These are phyloP conservation scores for Penicillium odoratum DNA, from an alignment of 495 filamentous ascomycete species.

Conservation along the genomic window DNA sequence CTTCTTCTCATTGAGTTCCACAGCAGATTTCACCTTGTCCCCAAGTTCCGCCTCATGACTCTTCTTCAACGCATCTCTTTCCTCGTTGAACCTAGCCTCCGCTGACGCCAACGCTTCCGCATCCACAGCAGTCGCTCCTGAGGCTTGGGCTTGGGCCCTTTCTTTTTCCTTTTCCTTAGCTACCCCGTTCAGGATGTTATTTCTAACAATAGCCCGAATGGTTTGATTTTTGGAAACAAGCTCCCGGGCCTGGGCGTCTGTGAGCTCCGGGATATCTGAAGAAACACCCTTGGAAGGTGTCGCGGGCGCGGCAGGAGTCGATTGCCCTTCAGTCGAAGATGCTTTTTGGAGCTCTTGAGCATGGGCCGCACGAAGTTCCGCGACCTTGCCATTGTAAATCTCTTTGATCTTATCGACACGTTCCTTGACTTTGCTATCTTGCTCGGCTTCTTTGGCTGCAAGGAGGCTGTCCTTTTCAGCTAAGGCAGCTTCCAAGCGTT, in stretches of 20 bases:
- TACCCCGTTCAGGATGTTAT: conserved; percentile 64
- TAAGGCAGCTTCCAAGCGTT: conserved; percentile 50
- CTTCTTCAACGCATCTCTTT: conserved; percentile 64
- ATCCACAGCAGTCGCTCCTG: conserved; percentile 13
- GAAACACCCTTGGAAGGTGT: conserved; percentile 34
- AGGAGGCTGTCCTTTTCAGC: conserved; percentile 46
- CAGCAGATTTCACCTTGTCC: conserved; percentile 46
- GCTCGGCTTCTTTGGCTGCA: conserved; percentile 41
- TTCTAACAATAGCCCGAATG: conserved; percentile 62
- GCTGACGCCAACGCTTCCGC: conserved; percentile 35
- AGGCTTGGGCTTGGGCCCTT: conserved; percentile 11
- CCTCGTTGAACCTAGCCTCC: conserved; percentile 52
- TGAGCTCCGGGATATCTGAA: conserved; percentile 30
- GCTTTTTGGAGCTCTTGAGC: conserved; percentile 63
- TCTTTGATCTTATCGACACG: conserved; percentile 73
- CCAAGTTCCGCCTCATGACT: conserved; percentile 42
- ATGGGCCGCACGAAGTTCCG: conserved; percentile 56
- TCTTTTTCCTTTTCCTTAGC: conserved; percentile 57
- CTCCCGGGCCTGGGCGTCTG: conserved; percentile 64
- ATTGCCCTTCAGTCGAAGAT: conserved; percentile 55
- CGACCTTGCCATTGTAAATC: conserved; percentile 66
- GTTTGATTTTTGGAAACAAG: conserved; percentile 64
- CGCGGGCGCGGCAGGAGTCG: conserved; percentile 35
- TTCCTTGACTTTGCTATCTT: conserved; percentile 60
- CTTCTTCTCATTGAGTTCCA: conserved; percentile 58